These are phyloP conservation scores for Mentha longifolia DNA, from an alignment of 257 asterid genomes.

Conservation along the genomic window DNA sequence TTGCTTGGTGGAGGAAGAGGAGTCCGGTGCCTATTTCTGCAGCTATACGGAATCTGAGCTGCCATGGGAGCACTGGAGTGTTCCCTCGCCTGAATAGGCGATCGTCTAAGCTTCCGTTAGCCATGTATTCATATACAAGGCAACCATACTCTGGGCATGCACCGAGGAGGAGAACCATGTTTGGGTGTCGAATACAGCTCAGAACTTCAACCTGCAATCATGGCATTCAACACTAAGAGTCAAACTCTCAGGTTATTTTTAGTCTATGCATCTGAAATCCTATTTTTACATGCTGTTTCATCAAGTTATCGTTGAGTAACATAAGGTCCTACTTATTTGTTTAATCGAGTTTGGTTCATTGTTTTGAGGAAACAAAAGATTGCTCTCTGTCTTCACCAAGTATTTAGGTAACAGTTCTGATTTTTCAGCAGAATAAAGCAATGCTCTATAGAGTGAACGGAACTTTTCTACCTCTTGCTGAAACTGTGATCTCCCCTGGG, in stretches of 20 bases:
- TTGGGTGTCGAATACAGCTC: slow-evolving; percentile 89
- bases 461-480: slow-evolving; percentile 77
- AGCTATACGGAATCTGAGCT: slow-evolving; percentile 77
- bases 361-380: not conserved
- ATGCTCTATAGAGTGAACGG: slow-evolving; percentile 1
- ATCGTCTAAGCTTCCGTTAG: slow-evolving; percentile 92
- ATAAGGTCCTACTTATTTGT: slow-evolving; percentile 23
- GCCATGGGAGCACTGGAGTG: slow-evolving; percentile 83
- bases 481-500: slow-evolving; percentile 92
- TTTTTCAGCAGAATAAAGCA: not conserved
- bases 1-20: slow-evolving; percentile 88
- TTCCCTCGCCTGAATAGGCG: slow-evolving; percentile 66
- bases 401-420: not conserved
- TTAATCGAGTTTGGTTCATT: not conserved
- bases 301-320: not conserved
- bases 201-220: slow-evolving; percentile 82
- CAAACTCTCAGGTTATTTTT: not conserved
- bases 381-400: not conserved
- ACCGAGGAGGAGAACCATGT: slow-evolving; percentile 97
- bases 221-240: slow-evolving; percentile 18
- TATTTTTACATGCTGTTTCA: not conserved
- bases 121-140: slow-evolving; percentile 90
- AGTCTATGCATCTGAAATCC: not conserved
- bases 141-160: slow-evolving; percentile 98
- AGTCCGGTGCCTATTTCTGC: slow-evolving; percentile 92